phyloP scores from a whole-genome alignment of 495 filamentous ascomycete species.

The Neurospora sp. region DNA sequence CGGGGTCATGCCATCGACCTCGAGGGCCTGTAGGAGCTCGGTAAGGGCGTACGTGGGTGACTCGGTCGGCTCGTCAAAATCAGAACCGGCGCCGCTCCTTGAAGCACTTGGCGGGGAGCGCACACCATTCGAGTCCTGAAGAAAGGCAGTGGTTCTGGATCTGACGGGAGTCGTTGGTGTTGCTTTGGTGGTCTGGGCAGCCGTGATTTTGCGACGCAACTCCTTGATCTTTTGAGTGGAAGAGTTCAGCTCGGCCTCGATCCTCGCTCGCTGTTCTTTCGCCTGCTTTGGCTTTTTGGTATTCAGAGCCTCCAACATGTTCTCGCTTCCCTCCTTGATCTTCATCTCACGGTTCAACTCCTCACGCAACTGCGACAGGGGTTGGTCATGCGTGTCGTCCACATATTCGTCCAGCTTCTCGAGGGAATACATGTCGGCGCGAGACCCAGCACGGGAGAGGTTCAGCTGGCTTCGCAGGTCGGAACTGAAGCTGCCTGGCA shows the following conservation, averaged over 20 bases:
- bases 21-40: conserved; percentile 79
- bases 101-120: conserved; percentile 56
- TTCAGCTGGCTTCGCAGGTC: conserved; percentile 69
- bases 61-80: conserved; percentile 63
- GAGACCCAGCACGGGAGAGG: conserved; percentile 57
- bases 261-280: conserved; percentile 76
- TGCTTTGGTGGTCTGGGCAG: conserved; percentile 50
- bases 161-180: conserved; percentile 61
- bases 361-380: conserved; percentile 63
- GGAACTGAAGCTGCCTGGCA: conserved; percentile 87
- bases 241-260: conserved; percentile 82
- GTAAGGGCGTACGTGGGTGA: conserved; percentile 84
- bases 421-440: conserved; percentile 51
- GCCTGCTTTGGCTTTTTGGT: conserved; percentile 93
- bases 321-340: conserved; percentile 95
- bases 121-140: conserved; percentile 55
- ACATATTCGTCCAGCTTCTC: conserved; percentile 58
- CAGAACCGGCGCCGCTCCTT: conserved; percentile 40
- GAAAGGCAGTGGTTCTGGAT: conserved; percentile 43
- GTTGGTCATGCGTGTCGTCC: conserved; percentile 55
- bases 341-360: conserved; percentile 88
- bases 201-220: conserved; percentile 68
- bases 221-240: conserved; percentile 87
- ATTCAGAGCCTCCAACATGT: conserved; percentile 87
- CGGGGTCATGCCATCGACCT: conserved; percentile 73